These are phyloP conservation scores for Boletales sp. DNA, from an alignment of 768 basidiomycete genomes.

Conservation along the genomic window DNA sequence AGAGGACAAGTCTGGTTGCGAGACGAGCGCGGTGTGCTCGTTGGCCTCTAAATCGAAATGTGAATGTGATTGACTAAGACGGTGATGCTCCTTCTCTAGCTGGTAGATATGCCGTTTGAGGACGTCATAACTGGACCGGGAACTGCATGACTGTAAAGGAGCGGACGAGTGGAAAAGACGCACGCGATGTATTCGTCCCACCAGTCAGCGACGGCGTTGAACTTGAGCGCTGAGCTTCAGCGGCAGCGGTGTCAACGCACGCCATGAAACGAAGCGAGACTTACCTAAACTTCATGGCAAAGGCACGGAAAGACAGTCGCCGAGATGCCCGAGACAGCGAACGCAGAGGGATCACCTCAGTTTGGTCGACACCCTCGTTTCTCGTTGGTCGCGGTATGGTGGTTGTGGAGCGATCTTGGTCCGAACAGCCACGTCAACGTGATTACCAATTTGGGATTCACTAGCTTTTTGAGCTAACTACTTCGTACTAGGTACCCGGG, in stretches of 20 bases:
- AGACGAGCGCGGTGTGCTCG: slow-evolving; percentile 57
- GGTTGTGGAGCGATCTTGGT: neutral
- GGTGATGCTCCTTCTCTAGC: slow-evolving; percentile 72
- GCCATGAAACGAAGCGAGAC: neutral
- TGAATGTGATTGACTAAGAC: slow-evolving; percentile 33
- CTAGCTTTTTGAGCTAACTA: too few species aligned
- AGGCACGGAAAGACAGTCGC: slow-evolving; percentile 6
- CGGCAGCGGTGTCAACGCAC: neutral
- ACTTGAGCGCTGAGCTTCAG: slow-evolving; percentile 75
- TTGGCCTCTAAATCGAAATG: slow-evolving; percentile 62
- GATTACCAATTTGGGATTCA: too few species aligned
- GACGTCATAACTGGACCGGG: slow-evolving; percentile 63
- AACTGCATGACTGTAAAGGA: neutral
- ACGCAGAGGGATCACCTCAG: slow-evolving; percentile 27
- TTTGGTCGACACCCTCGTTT: slow-evolving; percentile 4
- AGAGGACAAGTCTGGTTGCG: slow-evolving; percentile 30
- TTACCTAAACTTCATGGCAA: slow-evolving; percentile 37
- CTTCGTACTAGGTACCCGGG: too few species aligned
- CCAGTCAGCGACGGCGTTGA: slow-evolving; percentile 90
- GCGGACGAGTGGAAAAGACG: slow-evolving; percentile 27
- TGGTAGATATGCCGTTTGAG: slow-evolving; percentile 85
- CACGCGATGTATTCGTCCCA: slow-evolving; percentile 90
- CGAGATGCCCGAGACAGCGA: slow-evolving; percentile 1
- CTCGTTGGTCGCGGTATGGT: slow-evolving; percentile 10
- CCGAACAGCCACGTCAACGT: too few species aligned